Conservation (phyloP, 2,329 filamentous ascomycete genomes). For the Lachnellula arida region DNA sequence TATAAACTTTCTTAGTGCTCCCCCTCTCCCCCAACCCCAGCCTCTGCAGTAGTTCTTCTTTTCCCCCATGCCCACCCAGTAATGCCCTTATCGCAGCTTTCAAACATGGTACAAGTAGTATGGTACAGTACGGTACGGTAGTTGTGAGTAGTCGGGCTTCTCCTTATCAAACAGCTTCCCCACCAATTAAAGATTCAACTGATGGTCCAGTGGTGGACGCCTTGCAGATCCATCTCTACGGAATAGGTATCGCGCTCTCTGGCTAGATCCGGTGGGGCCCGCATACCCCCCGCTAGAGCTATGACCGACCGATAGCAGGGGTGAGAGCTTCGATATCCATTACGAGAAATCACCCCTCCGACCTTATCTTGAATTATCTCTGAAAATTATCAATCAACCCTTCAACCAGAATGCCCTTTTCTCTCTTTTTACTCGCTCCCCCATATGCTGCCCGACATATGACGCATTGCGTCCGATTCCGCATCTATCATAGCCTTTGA, state of each 20-base stretch:
- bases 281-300: neutral
- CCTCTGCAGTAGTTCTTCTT: neutral
- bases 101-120: neutral
- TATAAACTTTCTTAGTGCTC: neutral
- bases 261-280: neutral
- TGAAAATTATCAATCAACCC: constrained; percentile 2
- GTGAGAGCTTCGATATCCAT: neutral
- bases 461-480: neutral
- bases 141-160: too few relatives aligned
- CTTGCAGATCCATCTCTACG: neutral
- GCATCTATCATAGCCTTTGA: neutral
- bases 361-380: constrained; percentile 3
- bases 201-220: too few relatives aligned
- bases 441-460: neutral
- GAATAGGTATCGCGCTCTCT: neutral
- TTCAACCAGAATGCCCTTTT: neutral
- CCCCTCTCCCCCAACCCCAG: neutral
- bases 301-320: neutral
- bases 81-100: neutral
- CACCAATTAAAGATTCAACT: neutral
- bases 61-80: neutral
- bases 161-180: neutral
- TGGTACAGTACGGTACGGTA: too few relatives aligned
- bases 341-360: neutral
- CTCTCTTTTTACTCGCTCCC: neutral